Base-by-base conservation (phyloP, 2,329 filamentous ascomycete species). In the Cryphonectria naterciae region DNA sequence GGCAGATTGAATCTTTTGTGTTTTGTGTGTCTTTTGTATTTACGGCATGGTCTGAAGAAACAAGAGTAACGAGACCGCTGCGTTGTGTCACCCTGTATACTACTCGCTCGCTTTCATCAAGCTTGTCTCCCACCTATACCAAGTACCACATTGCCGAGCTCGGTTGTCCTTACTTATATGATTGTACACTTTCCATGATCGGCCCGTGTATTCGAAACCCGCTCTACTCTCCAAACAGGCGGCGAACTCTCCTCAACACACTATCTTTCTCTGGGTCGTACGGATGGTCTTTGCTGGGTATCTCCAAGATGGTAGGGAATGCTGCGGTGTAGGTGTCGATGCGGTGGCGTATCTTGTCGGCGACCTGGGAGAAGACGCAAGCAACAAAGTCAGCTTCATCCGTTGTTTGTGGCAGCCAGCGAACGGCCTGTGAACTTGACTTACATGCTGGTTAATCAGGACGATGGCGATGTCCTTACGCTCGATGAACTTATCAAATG, bases 211-310 rank as follows among this genome's bases (percentile, higher is more conserved):
- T 67, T 25, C 39, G 5, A 15, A 7, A 46, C n/a, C 17, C 19
- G 0, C 5, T 15, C 80, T 88, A 95, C 84, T 95, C 89, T 76
- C 89, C 89, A 83, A 91, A 91, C 70, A 89, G 75, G 71, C 87
- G 84, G 73, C 87, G 84, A 62, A 99, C 96, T 75, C 96, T 88
- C 83, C 95, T 93, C 83, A 99, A 82, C 60, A 99, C 95, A 79
- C 95, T 98, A 81, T 99, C 96, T 86, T 99, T 99, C 83, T 99
- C 96, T 0, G 96, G 96, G 77, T 99, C 95, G 79, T 99, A 99
- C 2, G 96, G 96, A 81, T 99, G 96, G 81, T 99, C 96, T 86
- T 99, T 99, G 84, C 94, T 97, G 35, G 96, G 96, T 73, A 99
- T 98, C 82, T 99, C 96, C 70, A 99, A 89, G 68, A 99, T 88